Percentiles rank a stretch among this genome's conserved stretches.
phyloP scores from a whole-genome alignment of 371 early-diverging fungal genomes.

The Rhizopus arrhizus region DNA sequence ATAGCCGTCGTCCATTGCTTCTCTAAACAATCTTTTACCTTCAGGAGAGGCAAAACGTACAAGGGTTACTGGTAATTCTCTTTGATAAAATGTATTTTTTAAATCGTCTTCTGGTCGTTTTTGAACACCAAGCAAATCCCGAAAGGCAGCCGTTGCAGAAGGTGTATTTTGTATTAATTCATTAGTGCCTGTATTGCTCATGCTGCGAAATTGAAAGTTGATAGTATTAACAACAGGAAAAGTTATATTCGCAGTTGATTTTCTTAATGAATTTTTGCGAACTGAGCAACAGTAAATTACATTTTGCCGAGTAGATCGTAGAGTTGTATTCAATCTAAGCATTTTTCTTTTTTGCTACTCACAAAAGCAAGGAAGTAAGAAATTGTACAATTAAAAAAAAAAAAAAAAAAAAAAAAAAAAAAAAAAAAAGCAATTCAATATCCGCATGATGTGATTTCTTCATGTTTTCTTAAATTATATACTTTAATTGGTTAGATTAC shows the following conservation, averaged over 20 bases:
- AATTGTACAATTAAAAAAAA: too few species aligned
- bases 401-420: too few species aligned
- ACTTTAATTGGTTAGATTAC: too few species aligned
- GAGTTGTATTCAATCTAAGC: too few species aligned
- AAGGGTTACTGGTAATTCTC: constrained; percentile 73
- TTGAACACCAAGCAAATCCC: constrained; percentile 27
- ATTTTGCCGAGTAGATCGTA: too few species aligned
- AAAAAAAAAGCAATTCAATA: too few species aligned
- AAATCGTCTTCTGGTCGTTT: constrained; percentile 37
- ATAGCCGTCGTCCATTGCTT: constrained; percentile 72
- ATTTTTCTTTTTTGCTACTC: too few species aligned
- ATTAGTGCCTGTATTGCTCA: background rate
- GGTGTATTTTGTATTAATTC: background rate
- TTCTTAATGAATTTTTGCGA: too few species aligned
- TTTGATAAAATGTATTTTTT: constrained; percentile 74
- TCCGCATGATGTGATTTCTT: too few species aligned
- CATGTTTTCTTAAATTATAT: too few species aligned
- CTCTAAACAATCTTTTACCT: constrained; percentile 80
- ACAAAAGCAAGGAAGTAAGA: too few species aligned
- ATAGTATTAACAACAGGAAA: background rate
- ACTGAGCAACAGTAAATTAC: too few species aligned
- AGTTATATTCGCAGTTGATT: background rate
- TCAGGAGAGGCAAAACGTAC: constrained; percentile 77
- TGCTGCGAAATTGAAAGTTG: constrained; percentile 1
- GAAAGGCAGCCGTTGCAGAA: constrained; percentile 20